phyloP scores from a whole-genome alignment of 495 filamentous ascomycete genomes.

The Hyaloscypha bicolor region DNA sequence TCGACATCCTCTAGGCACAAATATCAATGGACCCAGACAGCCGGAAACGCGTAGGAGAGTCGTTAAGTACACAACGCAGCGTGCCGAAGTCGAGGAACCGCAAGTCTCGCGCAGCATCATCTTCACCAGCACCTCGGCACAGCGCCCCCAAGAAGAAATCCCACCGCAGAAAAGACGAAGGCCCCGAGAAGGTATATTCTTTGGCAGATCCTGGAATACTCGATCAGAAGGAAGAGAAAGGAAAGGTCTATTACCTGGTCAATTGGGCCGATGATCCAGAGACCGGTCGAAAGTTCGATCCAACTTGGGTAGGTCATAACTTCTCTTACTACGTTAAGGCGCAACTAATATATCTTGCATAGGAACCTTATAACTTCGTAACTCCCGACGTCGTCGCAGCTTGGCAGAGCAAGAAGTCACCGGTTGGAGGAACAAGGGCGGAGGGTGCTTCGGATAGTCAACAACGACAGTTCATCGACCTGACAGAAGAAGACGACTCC shows the following conservation, averaged over 20 bases:
- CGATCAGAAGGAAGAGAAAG: conserved; percentile 15
- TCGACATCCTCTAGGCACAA: conserved; percentile 7
- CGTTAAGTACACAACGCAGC: neutral
- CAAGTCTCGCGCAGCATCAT: conserved; percentile 10
- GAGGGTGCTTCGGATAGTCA: neutral
- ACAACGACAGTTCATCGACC: neutral
- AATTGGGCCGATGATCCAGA: conserved; percentile 29
- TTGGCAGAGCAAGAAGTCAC: conserved; percentile 24
- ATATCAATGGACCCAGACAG: conserved; percentile 19
- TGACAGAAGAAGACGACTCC: neutral
- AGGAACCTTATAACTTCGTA: conserved; percentile 27
- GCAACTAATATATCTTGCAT: conserved; percentile 1
- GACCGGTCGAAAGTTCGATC: conserved; percentile 23
- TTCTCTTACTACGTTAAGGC: neutral
- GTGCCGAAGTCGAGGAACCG: conserved; percentile 1
- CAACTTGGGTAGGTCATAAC: conserved; percentile 29
- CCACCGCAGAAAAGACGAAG: conserved; percentile 1
- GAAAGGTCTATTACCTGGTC: conserved; percentile 20
- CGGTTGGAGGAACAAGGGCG: neutral
- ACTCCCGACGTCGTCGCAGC: conserved; percentile 14
- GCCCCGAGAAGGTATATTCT: neutral
- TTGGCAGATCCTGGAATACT: conserved; percentile 22
- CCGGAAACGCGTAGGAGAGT: conserved; percentile 8
- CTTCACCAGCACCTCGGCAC: conserved; percentile 3
- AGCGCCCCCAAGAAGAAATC: conserved; percentile 12